Percentiles rank a stretch among this genome's conserved stretches.
These are phyloP conservation scores for Alternaria gansuensis DNA, from an alignment of 2,329 filamentous ascomycete species.

Conservation along the genomic window DNA sequence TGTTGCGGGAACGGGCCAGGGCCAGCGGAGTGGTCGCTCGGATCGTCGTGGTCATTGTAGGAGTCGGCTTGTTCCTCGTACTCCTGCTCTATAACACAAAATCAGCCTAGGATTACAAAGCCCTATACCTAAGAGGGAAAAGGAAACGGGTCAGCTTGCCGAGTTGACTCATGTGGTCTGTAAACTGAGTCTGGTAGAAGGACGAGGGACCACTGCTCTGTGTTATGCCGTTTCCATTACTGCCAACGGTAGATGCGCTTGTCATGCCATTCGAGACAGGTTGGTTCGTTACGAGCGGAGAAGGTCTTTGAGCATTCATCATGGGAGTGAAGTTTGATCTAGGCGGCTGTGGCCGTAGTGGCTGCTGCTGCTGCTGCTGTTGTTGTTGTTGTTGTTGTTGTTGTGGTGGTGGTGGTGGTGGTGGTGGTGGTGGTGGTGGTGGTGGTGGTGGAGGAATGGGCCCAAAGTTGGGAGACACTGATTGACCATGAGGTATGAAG, in stretches of 20 bases:
- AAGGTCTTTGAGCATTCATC: slow-evolving; percentile 53
- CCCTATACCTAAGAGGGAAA: slow-evolving; percentile 60
- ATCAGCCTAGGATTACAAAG: slow-evolving; percentile 75
- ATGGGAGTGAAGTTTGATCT: slow-evolving; percentile 59
- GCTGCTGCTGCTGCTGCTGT: slow-evolving; percentile 39
- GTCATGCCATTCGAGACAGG: slow-evolving; percentile 49
- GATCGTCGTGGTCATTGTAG: slow-evolving; percentile 78
- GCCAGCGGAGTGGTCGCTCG: slow-evolving; percentile 70
- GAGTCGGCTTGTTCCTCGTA: slow-evolving; percentile 91
- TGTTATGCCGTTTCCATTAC: slow-evolving; percentile 49
- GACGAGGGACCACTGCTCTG: slow-evolving; percentile 55
- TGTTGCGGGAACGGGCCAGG: slow-evolving; percentile 70
- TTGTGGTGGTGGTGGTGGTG: slow-evolving; percentile 44
- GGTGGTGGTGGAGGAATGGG: slow-evolving; percentile 57
- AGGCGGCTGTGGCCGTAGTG: slow-evolving; percentile 57
- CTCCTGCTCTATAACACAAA: slow-evolving; percentile 85
- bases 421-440: slow-evolving; percentile 34
- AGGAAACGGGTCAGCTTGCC: slow-evolving; percentile 76
- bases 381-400: slow-evolving; percentile 51
- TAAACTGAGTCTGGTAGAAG: slow-evolving; percentile 88
- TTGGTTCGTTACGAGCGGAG: slow-evolving; percentile 50
- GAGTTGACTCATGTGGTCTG: slow-evolving; percentile 93
- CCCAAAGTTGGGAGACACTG: slow-evolving; percentile 69
- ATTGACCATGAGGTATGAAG: slow-evolving; percentile 65
- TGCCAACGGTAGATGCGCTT: slow-evolving; percentile 49